Evolutionary conservation across 2,329 filamentous ascomycete genomes (phyloP).

Genomic region (Elsinoe arachidis): DNA sequence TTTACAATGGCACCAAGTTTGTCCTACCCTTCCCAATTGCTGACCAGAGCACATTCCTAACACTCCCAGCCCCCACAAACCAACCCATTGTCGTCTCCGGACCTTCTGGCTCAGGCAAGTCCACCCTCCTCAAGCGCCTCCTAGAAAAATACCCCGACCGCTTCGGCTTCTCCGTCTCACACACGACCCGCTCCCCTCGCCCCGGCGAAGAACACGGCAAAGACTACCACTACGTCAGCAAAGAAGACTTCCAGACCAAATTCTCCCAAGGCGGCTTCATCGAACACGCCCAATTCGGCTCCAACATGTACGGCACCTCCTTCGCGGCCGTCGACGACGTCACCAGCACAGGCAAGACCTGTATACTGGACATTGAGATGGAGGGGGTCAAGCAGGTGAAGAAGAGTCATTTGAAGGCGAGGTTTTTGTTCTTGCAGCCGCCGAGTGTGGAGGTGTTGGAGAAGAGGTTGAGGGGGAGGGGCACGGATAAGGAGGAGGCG

Average conservation of each 20-base stretch:
- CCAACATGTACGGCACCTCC: constrained; percentile 80
- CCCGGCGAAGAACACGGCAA: constrained; percentile 65
- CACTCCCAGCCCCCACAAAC: not conserved
- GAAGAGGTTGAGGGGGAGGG: constrained; percentile 61
- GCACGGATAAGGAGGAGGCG: constrained; percentile 68
- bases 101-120: constrained; percentile 72
- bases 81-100: constrained; percentile 67
- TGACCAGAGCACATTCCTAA: not conserved
- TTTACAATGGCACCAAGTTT: constrained; percentile 9
- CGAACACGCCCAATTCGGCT: constrained; percentile 77
- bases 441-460: constrained; percentile 69
- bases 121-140: constrained; percentile 65
- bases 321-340: constrained; percentile 70
- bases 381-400: constrained; percentile 95
- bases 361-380: constrained; percentile 94
- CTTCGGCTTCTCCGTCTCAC: constrained; percentile 52
- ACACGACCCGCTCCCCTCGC: constrained; percentile 75
- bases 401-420: constrained; percentile 60
- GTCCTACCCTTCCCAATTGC: not conserved
- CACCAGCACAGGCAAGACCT: constrained; percentile 58
- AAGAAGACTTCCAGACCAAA: constrained; percentile 58
- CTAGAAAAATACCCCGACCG: constrained; percentile 57
- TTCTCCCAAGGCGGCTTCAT: constrained; percentile 67
- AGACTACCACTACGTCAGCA: constrained; percentile 72
- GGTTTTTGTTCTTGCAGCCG: constrained; percentile 78